Evolutionary conservation across 225 moss, liverwort and hornwort species (phyloP), one percentile per base, ranked within the genome.

Genomic region (Physcomitrellopsis africana): DNA sequence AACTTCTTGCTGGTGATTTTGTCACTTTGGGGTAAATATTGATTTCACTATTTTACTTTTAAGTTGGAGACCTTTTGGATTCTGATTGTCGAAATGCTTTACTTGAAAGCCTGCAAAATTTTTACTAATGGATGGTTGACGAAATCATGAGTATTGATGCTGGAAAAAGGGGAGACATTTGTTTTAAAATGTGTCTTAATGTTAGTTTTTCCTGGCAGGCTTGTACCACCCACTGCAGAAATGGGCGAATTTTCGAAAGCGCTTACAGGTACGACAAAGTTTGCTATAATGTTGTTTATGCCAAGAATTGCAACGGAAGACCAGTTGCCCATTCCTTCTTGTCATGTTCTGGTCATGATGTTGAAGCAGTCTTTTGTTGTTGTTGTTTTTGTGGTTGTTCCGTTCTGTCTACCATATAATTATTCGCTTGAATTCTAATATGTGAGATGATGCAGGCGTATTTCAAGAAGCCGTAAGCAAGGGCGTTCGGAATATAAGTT

Each of bases 401-500:
- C 4, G 32, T 60, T 60, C 9, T 29, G n/a, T 15, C 29, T 47
- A 48, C 12, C 7, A 26, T 48, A 12, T 27, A 51, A 68, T 18
- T 52, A 26, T 67, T 47, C 58, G 48, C 17, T 47, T n/a, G 13
- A 53, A 14, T 54, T 66, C 52, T 65, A 29, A 81, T 41, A 17
- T 71, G 60, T 67, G 29, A 8, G 11, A 4, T 19, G 37, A 44
- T 68, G 45, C 86, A 94, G 94, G 85, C 80, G 90, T 94, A 22
- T 94, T 94, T 67, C 92, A 94, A 73, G 88, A 89, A 27, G 89
- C 94, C 18, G 92, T 94, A 52, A 90, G 89, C 76, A 94, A 89
- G 72, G 94, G 94, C 55, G 92, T 94, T 22, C 90, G 94, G 49
- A 94, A 94, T 20, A 84, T 94, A 51, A 94, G 92, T 79, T 94